These are phyloP conservation scores for Neocatenulostroma microsporum DNA, from an alignment of 2,329 filamentous ascomycete species.

Conservation along the genomic window DNA sequence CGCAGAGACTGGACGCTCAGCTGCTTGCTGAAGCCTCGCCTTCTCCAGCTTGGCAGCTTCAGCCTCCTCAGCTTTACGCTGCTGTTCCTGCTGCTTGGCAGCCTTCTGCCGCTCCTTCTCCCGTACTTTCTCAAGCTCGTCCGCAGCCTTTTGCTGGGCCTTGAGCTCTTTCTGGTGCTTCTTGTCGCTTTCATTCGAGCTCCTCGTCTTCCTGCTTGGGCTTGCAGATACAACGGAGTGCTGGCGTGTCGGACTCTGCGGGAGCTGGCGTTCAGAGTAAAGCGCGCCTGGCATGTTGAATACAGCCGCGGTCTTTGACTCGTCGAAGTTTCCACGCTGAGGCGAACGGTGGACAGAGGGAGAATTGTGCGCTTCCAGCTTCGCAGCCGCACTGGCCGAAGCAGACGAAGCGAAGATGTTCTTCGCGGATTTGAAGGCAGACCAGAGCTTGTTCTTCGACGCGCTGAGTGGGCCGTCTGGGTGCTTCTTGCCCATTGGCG, in stretches of 20 bases:
- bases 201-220: slow-evolving; percentile 45
- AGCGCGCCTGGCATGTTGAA: slow-evolving; percentile 29
- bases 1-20: slow-evolving; percentile 21
- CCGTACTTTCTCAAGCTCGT: slow-evolving; percentile 60
- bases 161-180: slow-evolving; percentile 55
- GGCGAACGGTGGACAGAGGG: slow-evolving; percentile 17
- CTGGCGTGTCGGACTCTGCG: slow-evolving; percentile 17
- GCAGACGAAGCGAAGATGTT: slow-evolving; percentile 73
- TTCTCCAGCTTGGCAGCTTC: slow-evolving; percentile 30
- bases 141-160: slow-evolving; percentile 54
- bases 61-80: slow-evolving; percentile 30
- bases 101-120: slow-evolving; percentile 65
- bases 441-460: slow-evolving; percentile 86
- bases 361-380: slow-evolving; percentile 42
- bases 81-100: slow-evolving; percentile 47
- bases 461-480: slow-evolving; percentile 78
- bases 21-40: slow-evolving; percentile 22
- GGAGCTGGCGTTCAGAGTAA: slow-evolving; percentile 22
- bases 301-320: slow-evolving; percentile 14
- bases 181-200: slow-evolving; percentile 55
- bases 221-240: slow-evolving; percentile 23
- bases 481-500: slow-evolving; percentile 45
- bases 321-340: slow-evolving; percentile 10
- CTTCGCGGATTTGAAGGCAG: slow-evolving; percentile 80
- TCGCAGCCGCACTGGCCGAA: slow-evolving; percentile 50